A percentile compares a stretch with the other conserved stretches of the same genome.
These are phyloP conservation scores for Buddleja alternifolia DNA, from an alignment of 257 asterid genomes.

Conservation along the genomic window DNA sequence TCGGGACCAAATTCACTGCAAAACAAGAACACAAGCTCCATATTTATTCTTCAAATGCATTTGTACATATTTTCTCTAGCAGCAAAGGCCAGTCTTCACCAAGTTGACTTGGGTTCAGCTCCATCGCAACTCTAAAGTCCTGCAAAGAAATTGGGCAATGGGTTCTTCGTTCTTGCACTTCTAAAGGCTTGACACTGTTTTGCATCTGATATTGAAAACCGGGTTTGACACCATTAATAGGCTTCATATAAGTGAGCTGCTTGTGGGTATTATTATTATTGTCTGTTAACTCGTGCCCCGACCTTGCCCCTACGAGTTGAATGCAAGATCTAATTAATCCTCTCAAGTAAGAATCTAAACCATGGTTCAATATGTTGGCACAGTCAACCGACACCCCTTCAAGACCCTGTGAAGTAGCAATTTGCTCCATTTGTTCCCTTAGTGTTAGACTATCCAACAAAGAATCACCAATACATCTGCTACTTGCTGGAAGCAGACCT, in stretches of 20 bases:
- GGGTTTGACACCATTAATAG: constrained; percentile 63
- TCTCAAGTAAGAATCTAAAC: constrained; percentile 79
- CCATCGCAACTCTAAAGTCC: constrained; percentile 95
- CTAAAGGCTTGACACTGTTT: constrained; percentile 45
- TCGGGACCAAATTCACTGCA: constrained; percentile 36
- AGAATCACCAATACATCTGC: constrained; percentile 42
- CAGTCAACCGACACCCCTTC: constrained; percentile 86
- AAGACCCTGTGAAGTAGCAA: constrained; percentile 68
- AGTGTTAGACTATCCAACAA: constrained; percentile 65
- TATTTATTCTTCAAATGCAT: constrained; percentile 62
- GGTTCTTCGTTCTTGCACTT: constrained; percentile 43
- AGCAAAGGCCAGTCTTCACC: constrained; percentile 99
- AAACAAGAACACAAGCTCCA: constrained; percentile 31
- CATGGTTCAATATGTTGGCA: constrained; percentile 76
- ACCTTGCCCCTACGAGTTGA: constrained; percentile 67
- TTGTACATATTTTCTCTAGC: constrained; percentile 84
- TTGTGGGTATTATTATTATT: constrained; percentile 35
- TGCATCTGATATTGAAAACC: constrained; percentile 47
- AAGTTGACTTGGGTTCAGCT: constrained; percentile 82
- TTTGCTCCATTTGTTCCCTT: constrained; percentile 85
- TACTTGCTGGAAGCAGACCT: constrained; percentile 53
- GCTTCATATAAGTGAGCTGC: constrained; percentile 53
- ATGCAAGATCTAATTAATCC: constrained; percentile 73
- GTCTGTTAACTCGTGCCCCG: constrained; percentile 49
- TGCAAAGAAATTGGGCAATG: constrained; percentile 79